Evolutionary conservation across 805 yeast species (phyloP).

Genomic region (Saturnispora sanitii): DNA sequence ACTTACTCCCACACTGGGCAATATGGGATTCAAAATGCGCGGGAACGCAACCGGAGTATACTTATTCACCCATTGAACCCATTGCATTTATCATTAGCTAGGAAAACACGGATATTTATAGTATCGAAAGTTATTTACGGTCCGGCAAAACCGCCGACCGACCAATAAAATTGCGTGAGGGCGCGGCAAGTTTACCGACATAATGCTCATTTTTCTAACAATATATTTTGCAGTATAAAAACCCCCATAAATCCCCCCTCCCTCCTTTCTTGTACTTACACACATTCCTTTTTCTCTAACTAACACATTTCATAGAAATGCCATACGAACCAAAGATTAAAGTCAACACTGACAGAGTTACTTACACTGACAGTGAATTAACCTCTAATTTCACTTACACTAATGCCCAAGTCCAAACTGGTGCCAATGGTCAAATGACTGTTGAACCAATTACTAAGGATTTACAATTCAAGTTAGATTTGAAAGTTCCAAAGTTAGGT

Average conservation of each 20-base stretch:
- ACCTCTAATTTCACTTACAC: slow-evolving; percentile 60
- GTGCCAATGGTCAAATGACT: slow-evolving; percentile 41
- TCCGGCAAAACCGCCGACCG: slow-evolving; percentile 3
- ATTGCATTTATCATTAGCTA: background rate
- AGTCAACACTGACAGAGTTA: slow-evolving; percentile 46
- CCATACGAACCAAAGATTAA: slow-evolving; percentile 33
- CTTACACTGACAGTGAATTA: slow-evolving; percentile 40
- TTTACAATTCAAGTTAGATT: slow-evolving; percentile 79
- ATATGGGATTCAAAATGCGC: too few species aligned
- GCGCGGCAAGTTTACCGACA: slow-evolving; percentile 7
- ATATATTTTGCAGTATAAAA: background rate
- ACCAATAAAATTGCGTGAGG: slow-evolving; percentile 5
- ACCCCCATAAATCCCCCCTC: background rate
- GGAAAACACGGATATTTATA: background rate
- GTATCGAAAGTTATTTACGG: background rate
- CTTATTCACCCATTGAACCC: too few species aligned
- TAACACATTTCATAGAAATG: background rate
- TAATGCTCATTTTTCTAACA: background rate
- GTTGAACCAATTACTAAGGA: slow-evolving; percentile 67
- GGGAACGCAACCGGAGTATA: too few species aligned
- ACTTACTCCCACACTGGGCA: too few species aligned
- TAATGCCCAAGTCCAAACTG: slow-evolving; percentile 55
- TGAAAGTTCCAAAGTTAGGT: slow-evolving; percentile 77
- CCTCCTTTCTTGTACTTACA: background rate
- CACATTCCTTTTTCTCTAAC: background rate